Conservation (phyloP, 345 rosid genomes). For the Lumnitzera racemosa region DNA sequence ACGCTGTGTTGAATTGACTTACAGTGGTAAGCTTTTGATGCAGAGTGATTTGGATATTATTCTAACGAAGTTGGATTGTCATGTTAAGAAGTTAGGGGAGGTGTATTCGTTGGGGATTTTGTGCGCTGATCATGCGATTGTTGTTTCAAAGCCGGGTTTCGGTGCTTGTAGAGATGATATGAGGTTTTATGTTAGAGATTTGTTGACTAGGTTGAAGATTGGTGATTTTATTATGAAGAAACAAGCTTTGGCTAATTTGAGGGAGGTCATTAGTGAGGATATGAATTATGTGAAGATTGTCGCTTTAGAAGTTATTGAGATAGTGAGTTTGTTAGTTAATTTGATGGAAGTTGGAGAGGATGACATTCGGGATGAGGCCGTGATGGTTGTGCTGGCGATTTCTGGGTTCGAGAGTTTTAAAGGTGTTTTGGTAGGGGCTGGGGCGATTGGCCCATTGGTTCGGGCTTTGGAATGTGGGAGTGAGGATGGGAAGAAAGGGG, state of each 20-base stretch:
- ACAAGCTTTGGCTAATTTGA: conserved; percentile 57
- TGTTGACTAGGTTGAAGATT: conserved; percentile 83
- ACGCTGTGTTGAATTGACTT: conserved; percentile 61
- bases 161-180: conserved; percentile 72
- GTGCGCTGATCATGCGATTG: conserved; percentile 61
- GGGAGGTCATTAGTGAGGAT: conserved; percentile 51
- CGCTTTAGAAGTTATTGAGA: conserved; percentile 38
- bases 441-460: conserved; percentile 61
- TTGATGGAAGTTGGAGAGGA: conserved; percentile 53
- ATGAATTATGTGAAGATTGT: conserved; percentile 50
- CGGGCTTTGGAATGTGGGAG: conserved; percentile 59
- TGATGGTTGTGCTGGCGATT: conserved; percentile 43
- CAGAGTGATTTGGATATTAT: conserved; percentile 83
- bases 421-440: conserved; percentile 45
- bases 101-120: conserved; percentile 56
- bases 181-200: conserved; percentile 75
- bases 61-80: conserved; percentile 44
- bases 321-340: conserved; percentile 38
- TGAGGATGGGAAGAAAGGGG: conserved; percentile 41
- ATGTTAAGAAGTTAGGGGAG: conserved; percentile 46
- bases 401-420: conserved; percentile 54
- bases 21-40: conserved; percentile 92
- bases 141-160: conserved; percentile 63
- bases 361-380: conserved; percentile 53
- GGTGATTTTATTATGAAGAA: conserved; percentile 82